Conservation (phyloP, 2,329 filamentous ascomycete genomes). For the Thielaviopsis ethacetica region DNA sequence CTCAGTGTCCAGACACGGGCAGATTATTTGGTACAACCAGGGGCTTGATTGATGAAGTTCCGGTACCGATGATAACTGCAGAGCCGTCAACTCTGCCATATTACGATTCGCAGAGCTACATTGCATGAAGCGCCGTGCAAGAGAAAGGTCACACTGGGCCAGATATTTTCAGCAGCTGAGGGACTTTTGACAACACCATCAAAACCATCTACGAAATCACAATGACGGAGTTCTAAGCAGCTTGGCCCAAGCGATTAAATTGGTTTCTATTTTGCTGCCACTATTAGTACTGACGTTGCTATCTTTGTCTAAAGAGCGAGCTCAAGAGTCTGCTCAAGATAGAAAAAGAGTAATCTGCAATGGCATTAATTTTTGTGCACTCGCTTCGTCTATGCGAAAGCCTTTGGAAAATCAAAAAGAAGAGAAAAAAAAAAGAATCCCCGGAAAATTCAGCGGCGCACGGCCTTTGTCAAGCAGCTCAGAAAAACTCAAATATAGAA, state of each 20-base stretch:
- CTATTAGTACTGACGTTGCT: not conserved
- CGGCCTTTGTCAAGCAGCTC: no score
- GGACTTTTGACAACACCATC: not conserved
- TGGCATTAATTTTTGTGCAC: no score
- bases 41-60: no score
- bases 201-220: not conserved
- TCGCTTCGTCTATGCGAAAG: no score
- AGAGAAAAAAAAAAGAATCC: no score
- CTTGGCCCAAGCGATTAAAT: not conserved
- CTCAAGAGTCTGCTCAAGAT: no score
- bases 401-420: no score
- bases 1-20: not conserved
- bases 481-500: no score
- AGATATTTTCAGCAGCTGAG: not conserved
- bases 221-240: not conserved
- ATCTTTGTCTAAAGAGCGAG: no score
- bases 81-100: not conserved
- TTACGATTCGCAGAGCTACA: not conserved
- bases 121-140: not conserved
- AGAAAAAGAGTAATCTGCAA: no score
- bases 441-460: no score
- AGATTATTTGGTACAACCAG: no score
- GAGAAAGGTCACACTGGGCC: not conserved
- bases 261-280: not conserved
- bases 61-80: not conserved